Conservation (phyloP, 108 stramenopile genomes). For the Discostella stelligeroides region DNA sequence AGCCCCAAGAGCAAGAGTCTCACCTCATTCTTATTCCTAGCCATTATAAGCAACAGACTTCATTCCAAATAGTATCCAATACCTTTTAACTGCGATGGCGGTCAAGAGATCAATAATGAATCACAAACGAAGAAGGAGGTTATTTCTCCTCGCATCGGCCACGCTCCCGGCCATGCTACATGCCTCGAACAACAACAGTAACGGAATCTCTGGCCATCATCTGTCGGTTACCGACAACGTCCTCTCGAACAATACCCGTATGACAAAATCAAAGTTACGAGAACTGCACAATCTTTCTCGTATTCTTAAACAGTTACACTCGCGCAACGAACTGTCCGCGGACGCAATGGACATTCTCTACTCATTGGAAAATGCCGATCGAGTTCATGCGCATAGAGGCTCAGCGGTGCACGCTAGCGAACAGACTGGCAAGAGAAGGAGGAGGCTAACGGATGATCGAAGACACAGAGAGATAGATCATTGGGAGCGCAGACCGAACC, state of each 20-base stretch:
- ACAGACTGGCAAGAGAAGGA: not conserved
- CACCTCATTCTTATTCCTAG: too few species aligned
- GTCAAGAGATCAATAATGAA: not conserved
- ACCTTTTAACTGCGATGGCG: not conserved
- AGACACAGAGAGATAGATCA: not conserved
- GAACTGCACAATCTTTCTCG: constrained; percentile 1
- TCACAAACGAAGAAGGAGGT: not conserved
- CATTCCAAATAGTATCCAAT: not conserved
- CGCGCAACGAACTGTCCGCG: not conserved
- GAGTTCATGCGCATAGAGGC: not conserved
- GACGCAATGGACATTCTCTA: constrained; percentile 12
- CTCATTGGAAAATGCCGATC: not conserved
- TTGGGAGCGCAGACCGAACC: not conserved
- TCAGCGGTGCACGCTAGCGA: not conserved
- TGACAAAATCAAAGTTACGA: not conserved
- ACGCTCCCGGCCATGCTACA: not conserved
- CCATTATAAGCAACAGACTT: too few species aligned
- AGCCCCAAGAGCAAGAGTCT: too few species aligned
- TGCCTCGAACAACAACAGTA: constrained; percentile 1
- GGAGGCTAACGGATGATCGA: not conserved
- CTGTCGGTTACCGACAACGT: not conserved
- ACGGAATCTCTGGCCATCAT: not conserved
- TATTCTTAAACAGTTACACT: not conserved
- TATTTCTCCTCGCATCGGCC: not conserved
- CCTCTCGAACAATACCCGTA: not conserved